Conservation (phyloP, 116 monocot genomes). For the Zostera marina region DNA sequence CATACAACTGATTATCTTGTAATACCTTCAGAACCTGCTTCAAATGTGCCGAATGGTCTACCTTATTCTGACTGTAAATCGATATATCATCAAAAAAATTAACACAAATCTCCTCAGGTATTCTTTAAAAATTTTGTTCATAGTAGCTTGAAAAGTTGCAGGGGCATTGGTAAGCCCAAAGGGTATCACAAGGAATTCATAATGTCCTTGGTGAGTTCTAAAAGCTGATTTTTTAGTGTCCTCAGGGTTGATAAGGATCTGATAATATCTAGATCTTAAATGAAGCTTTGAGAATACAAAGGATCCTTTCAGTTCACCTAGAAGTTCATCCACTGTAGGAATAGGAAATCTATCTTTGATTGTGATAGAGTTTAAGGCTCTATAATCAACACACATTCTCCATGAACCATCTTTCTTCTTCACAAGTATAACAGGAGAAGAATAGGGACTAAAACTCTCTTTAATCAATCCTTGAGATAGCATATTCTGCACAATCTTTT, state of each 20-base stretch:
- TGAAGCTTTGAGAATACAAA: background rate
- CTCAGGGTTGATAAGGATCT: background rate
- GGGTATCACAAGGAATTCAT: background rate
- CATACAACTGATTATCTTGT: background rate
- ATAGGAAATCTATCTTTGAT: background rate
- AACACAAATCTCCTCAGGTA: background rate
- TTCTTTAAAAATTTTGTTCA: no score
- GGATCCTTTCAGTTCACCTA: background rate
- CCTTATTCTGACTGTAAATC: background rate
- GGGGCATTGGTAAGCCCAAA: background rate
- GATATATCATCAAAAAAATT: background rate
- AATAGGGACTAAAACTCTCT: background rate
- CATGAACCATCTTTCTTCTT: no score
- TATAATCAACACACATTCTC: background rate
- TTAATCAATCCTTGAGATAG: no score
- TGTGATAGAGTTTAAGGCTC: background rate
- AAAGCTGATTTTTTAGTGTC: background rate
- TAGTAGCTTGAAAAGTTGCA: background rate
- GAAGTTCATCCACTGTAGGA: background rate
- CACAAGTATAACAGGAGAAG: background rate
- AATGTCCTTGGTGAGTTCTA: background rate
- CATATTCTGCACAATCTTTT: no score
- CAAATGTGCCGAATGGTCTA: background rate
- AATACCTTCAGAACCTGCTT: background rate
- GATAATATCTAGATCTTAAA: background rate